Conservation (phyloP, 352 stramenopile species). For the Phytophthora megakarya region DNA sequence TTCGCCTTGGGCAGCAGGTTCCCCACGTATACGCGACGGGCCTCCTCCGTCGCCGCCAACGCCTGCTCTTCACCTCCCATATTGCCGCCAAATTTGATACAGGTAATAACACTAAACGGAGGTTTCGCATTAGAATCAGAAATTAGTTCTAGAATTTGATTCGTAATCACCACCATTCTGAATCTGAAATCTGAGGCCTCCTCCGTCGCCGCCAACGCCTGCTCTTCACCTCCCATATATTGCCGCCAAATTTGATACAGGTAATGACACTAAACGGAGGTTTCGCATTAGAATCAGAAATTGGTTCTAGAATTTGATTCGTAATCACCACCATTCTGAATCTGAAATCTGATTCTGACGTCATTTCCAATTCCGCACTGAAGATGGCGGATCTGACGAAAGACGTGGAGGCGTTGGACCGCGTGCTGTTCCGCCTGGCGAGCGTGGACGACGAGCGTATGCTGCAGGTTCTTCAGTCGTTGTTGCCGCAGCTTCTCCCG, state of each 20-base stretch:
- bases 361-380: conserved; percentile 20
- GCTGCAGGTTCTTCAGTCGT: conserved; percentile 59
- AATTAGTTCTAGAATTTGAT: too few species aligned
- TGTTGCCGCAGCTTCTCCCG: conserved; percentile 69
- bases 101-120: neutral
- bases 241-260: neutral
- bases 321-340: conserved; percentile 26
- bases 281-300: conserved; percentile 1
- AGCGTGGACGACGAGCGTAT: conserved; percentile 72
- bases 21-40: conserved; percentile 73
- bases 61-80: conserved; percentile 25
- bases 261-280: neutral
- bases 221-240: conserved; percentile 15
- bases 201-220: too few species aligned
- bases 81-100: neutral
- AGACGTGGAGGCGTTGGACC: conserved; percentile 72
- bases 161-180: conserved; percentile 27
- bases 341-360: conserved; percentile 1
- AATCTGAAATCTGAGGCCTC: neutral
- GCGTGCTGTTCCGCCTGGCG: conserved; percentile 78
- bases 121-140: conserved; percentile 2
- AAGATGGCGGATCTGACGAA: conserved; percentile 41
- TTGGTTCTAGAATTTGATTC: too few species aligned
- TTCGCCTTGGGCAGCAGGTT: conserved; percentile 77
- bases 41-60: conserved; percentile 29